Percentiles rank a stretch among this genome's conserved stretches.
Evolutionary conservation across 1,139 yeast genomes (phyloP).

Genomic region (Yamadazyma membranifaciens): DNA sequence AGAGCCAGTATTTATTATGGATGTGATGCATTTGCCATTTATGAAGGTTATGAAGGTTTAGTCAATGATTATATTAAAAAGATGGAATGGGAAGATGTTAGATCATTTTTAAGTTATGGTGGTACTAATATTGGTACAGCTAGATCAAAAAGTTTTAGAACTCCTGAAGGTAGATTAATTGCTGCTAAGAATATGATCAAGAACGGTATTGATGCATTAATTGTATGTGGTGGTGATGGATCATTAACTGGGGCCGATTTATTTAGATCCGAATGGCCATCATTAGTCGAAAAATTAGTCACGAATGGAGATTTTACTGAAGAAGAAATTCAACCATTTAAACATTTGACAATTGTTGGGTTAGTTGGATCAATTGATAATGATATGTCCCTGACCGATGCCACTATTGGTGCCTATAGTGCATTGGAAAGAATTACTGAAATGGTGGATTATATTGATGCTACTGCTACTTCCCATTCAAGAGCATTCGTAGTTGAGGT

Average conservation of each 20-base stretch:
- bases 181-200: constrained; percentile 69
- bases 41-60: constrained; percentile 78
- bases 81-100: constrained; percentile 76
- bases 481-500: constrained; percentile 84
- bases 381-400: constrained; percentile 81
- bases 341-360: constrained; percentile 69
- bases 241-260: constrained; percentile 81
- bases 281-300: constrained; percentile 61
- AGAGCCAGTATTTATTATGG: constrained; percentile 70
- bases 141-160: constrained; percentile 65
- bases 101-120: constrained; percentile 72
- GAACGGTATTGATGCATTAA: constrained; percentile 74
- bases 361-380: constrained; percentile 81
- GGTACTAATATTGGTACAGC: constrained; percentile 87
- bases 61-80: constrained; percentile 58
- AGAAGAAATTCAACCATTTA: constrained; percentile 52
- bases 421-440: constrained; percentile 75
- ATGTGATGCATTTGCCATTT: constrained; percentile 70
- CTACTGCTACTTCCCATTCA: constrained; percentile 80
- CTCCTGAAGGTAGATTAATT: constrained; percentile 62
- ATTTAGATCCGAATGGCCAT: constrained; percentile 79
- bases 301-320: constrained; percentile 45
- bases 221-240: constrained; percentile 87
- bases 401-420: constrained; percentile 80
- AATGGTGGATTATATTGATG: constrained; percentile 79